A percentile compares a stretch with the other conserved stretches of the same genome.
These are phyloP conservation scores for Boletus speciosus DNA, from an alignment of 768 basidiomycete species.

Conservation along the genomic window DNA sequence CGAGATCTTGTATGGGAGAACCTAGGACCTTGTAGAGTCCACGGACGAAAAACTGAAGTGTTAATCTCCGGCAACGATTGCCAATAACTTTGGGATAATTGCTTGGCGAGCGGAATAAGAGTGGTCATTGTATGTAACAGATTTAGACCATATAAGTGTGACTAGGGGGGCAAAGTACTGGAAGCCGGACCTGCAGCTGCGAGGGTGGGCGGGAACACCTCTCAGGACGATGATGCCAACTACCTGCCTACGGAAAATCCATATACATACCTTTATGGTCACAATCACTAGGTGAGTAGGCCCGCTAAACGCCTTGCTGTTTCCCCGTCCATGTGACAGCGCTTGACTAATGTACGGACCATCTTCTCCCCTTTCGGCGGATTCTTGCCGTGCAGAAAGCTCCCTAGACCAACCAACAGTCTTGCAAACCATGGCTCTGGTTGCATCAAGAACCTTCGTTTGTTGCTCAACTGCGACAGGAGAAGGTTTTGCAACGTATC, in stretches of 20 bases:
- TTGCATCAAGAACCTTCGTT: conserved; percentile 22
- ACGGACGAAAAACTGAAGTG: background rate
- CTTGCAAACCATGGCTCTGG: conserved; percentile 25
- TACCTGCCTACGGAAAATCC: background rate
- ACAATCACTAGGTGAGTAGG: conserved; percentile 4
- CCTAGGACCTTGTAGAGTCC: background rate
- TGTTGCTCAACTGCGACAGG: conserved; percentile 7
- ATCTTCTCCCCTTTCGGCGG: conserved; percentile 27
- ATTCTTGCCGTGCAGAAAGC: conserved; percentile 17
- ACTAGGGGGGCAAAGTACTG: too few relatives aligned
- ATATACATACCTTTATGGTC: background rate
- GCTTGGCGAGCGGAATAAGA: too few relatives aligned
- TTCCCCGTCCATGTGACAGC: conserved; percentile 29
- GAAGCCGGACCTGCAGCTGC: too few relatives aligned
- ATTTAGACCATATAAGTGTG: too few relatives aligned
- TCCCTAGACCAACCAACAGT: conserved; percentile 19
- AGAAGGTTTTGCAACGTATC: conserved; percentile 21
- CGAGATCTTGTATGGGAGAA: background rate
- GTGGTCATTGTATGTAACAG: too few relatives aligned
- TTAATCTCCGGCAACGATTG: background rate
- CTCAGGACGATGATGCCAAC: background rate
- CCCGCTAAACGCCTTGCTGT: conserved; percentile 21
- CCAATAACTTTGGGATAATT: background rate
- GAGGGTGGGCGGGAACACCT: too few relatives aligned
- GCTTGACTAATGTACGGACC: conserved; percentile 21